Evolutionary conservation across 208 protist species (phyloP).

Genomic region (Trypanosoma brucei): DNA sequence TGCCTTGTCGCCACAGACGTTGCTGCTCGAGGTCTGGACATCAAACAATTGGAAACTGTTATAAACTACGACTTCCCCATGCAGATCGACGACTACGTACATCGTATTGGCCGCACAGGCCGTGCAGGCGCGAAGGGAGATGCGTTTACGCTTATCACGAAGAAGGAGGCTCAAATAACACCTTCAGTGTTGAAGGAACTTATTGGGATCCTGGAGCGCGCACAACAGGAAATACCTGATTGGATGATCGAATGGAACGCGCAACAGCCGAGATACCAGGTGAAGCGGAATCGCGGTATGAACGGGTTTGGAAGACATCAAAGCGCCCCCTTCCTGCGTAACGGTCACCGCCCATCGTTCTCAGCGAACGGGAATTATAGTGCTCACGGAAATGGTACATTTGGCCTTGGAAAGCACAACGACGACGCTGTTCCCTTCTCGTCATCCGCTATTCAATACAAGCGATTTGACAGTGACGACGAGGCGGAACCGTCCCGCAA

Average conservation of each 20-base stretch:
- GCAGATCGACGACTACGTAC: conserved; percentile 98
- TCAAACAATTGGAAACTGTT: conserved; percentile 97
- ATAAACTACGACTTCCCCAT: conserved; percentile 99
- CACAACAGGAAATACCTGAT: conserved; percentile 63
- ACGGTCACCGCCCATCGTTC: conserved; percentile 30
- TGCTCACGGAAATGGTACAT: conserved; percentile 15
- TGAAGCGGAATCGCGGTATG: conserved; percentile 71
- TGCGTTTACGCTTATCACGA: conserved; percentile 84
- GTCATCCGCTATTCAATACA: conserved; percentile 35
- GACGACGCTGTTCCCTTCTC: conserved; percentile 32
- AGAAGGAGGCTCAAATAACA: conserved; percentile 88
- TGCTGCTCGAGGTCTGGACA: conserved; percentile 95
- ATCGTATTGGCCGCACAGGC: conserved; percentile 95
- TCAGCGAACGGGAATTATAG: conserved; percentile 8
- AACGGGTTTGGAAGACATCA: conserved; percentile 29
- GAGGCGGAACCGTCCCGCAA: conserved; percentile 43
- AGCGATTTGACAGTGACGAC: conserved; percentile 61
- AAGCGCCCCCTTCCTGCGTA: conserved; percentile 43
- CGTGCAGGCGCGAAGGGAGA: conserved; percentile 86
- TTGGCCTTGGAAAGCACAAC: conserved; percentile 36
- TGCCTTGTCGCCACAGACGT: conserved; percentile 93
- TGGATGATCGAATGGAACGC: conserved; percentile 75
- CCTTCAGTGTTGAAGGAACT: conserved; percentile 68
- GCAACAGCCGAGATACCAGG: conserved; percentile 28
- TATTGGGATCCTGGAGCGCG: conserved; percentile 57